Evolutionary conservation across 2,329 filamentous ascomycete species (phyloP).

Genomic region (Ophiocordyceps camponoti-floridani): DNA sequence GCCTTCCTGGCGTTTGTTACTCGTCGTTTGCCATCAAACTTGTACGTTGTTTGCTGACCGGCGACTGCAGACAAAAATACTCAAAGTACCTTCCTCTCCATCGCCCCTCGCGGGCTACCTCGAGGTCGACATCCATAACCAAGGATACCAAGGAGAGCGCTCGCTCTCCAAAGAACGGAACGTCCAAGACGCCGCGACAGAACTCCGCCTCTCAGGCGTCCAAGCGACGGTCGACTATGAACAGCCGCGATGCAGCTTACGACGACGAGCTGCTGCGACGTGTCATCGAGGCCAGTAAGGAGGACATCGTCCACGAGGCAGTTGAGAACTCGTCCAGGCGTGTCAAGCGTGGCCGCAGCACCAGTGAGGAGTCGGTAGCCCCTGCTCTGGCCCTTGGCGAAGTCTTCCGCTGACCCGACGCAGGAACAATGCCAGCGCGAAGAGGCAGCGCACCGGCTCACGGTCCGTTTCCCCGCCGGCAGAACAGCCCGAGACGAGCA

Average conservation of each 20-base stretch:
- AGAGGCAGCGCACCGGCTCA: conserved; percentile 71
- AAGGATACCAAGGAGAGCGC: conserved; percentile 43
- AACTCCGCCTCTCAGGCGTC: conserved; percentile 37
- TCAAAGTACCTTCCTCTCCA: conserved; percentile 47
- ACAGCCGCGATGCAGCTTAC: conserved; percentile 86
- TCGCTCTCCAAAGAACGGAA: conserved; percentile 33
- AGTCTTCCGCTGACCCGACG: conserved; percentile 7
- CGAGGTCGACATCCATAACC: conserved; percentile 47
- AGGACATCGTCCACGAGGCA: conserved; percentile 40
- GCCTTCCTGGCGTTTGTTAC: background rate
- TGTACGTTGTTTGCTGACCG: background rate
- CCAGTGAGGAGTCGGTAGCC: conserved; percentile 74
- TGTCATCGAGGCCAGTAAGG: conserved; percentile 90
- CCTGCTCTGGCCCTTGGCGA: conserved; percentile 7
- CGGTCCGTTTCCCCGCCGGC: conserved; percentile 44
- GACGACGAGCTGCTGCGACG: conserved; percentile 80
- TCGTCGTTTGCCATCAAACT: background rate
- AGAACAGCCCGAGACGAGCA: conserved; percentile 26
- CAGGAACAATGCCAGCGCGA: conserved; percentile 54
- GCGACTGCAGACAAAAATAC: conserved; percentile 38
- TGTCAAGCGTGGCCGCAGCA: conserved; percentile 70
- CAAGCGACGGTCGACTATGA: conserved; percentile 91
- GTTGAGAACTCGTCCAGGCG: conserved; percentile 40
- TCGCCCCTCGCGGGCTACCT: conserved; percentile 35
- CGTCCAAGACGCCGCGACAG: conserved; percentile 36